Evolutionary conservation across 768 basidiomycete genomes (phyloP), one percentile per base, ranked within the genome.

Genomic region (Lactifluus volemus): DNA sequence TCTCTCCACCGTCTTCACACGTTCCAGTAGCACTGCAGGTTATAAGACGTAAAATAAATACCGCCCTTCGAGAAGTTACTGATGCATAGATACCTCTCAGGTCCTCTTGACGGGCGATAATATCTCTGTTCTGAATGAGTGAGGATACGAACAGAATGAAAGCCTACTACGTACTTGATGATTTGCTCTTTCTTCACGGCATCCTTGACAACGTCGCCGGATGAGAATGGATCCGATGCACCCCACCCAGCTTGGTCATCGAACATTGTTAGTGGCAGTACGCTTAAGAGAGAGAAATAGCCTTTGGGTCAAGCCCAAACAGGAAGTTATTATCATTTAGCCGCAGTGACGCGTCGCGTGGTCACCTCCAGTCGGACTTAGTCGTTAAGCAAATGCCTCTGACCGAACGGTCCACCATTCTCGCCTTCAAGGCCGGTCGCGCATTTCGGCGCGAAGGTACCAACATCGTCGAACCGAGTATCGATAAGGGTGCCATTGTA

Each of bases 141-240:
- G n/a, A n/a, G 9, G 25, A 25, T 61, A 30, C 30, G 42, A 54
- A 29, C 2, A 6, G 30, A 30, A 48, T n/a, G 49, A 53, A 41
- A 47, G 14, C 32, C 2, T 11, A 74, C 2, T 11, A 74, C 84
- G 42, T 63, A 92, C 91, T 86, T 89, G 70, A 93, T 80, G 9
- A 88, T 66, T 58, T 84, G 77, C 69, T 93, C 91, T 67, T 92
- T 93, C 70, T 74, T 78, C 54, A 93, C 76, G 7, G 91, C 85
- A 65, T 90, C 88, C 64, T 82, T 83, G 42, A 93, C 79, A 42
- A 88, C 78, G 68, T 91, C 87, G 49, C 77, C 81, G 19, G 79
- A 68, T 45, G 76, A 72, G 17, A 78, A 71, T 7, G 21, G 42
- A 75, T 73, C 51, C 73, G 67, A 48, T 42, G 56, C 29, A 10